phyloP scores from a whole-genome alignment of 78 protist species.

The Dictyostelium firmibasis region DNA sequence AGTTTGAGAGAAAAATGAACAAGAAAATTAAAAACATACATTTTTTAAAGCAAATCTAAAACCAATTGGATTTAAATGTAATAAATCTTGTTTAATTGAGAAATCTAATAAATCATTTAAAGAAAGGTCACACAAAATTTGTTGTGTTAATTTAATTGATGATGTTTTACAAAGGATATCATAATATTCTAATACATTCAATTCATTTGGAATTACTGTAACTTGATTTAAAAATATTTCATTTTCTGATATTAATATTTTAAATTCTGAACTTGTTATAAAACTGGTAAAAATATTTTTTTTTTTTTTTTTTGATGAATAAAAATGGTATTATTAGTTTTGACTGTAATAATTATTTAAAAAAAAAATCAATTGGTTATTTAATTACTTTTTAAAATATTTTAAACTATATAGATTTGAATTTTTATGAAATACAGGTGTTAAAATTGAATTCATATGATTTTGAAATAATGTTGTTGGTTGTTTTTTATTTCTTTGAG shows the following conservation, averaged over 20 bases:
- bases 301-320: not conserved
- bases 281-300: not conserved
- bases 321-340: too few relatives aligned
- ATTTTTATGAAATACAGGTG: not conserved
- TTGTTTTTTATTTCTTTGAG: not conserved
- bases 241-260: not conserved
- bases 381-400: not conserved
- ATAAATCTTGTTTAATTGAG: conserved; percentile 2
- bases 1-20: not conserved
- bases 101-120: not conserved
- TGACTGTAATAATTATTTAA: too few relatives aligned
- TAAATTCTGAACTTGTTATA: not conserved
- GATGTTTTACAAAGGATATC: not conserved
- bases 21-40: not conserved
- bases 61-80: conserved; percentile 4
- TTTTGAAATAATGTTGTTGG: not conserved
- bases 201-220: not conserved
- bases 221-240: not conserved
- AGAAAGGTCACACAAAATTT: not conserved
- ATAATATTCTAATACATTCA: not conserved
- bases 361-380: too few relatives aligned
- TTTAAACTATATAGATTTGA: not conserved
- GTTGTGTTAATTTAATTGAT: conserved; percentile 2
- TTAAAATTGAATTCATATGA: not conserved
- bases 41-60: conserved; percentile 19